Evolutionary conservation across 257 asterid species (phyloP).

Genomic region (Ilex aquifolium): DNA sequence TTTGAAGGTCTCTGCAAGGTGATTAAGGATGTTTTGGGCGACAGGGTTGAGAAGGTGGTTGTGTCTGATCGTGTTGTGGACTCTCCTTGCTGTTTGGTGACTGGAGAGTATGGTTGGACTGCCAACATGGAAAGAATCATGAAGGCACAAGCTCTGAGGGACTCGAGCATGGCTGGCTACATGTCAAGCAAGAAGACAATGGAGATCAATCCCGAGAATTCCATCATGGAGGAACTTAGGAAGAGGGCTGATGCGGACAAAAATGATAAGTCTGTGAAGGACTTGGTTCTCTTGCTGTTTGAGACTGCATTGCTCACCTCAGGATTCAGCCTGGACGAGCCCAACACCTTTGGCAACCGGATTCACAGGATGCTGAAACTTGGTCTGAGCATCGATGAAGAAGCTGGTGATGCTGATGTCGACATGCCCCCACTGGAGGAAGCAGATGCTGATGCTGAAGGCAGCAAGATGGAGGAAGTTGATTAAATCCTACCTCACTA

Average conservation of each 20-base stretch:
- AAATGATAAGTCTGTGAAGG: slow-evolving; percentile 19
- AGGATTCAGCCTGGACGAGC: slow-evolving; percentile 16
- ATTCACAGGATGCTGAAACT: slow-evolving; percentile 18
- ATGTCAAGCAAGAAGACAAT: slow-evolving; percentile 8
- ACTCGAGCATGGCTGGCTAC: slow-evolving; percentile 2
- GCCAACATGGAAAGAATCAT: slow-evolving; percentile 17
- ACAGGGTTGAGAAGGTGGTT: not conserved
- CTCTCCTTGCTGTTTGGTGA: slow-evolving; percentile 16
- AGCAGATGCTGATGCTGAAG: not conserved
- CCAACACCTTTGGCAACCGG: slow-evolving; percentile 10
- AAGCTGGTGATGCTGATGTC: not conserved
- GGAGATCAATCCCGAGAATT: slow-evolving; percentile 4
- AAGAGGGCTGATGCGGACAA: slow-evolving; percentile 12
- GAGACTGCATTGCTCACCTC: slow-evolving; percentile 14
- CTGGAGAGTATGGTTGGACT: slow-evolving; percentile 23
- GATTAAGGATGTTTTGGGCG: slow-evolving; percentile 3
- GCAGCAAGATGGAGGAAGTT: slow-evolving; percentile 9
- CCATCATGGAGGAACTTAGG: slow-evolving; percentile 2
- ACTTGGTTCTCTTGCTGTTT: slow-evolving; percentile 12
- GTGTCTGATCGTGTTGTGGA: not conserved
- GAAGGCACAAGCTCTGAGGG: slow-evolving; percentile 17
- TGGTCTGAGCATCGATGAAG: slow-evolving; percentile 17
- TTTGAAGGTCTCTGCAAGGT: slow-evolving; percentile 18
- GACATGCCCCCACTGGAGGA: slow-evolving; percentile 17
- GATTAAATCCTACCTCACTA: not conserved